Percentiles rank a stretch among this genome's conserved stretches.
These are phyloP conservation scores for Metschnikowia drakensbergensis DNA, from an alignment of 805 yeast species.

Conservation along the genomic window DNA sequence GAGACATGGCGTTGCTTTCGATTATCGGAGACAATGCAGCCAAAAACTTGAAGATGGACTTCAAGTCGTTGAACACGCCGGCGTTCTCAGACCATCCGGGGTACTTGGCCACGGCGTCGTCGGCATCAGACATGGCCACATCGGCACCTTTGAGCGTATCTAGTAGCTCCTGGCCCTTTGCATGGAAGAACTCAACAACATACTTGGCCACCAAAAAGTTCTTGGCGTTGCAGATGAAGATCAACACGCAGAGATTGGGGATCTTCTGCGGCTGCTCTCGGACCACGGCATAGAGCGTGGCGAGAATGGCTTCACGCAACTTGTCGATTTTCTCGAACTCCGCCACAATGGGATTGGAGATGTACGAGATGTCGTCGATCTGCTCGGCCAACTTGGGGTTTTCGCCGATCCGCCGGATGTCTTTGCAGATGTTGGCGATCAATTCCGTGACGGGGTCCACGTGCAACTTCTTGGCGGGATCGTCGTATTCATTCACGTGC, in stretches of 20 bases:
- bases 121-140: slow-evolving; percentile 13
- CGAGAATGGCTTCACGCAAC: slow-evolving; percentile 55
- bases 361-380: slow-evolving; percentile 55
- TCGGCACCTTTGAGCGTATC: slow-evolving; percentile 23
- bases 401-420: slow-evolving; percentile 43
- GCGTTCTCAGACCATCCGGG: slow-evolving; percentile 27
- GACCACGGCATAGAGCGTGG: slow-evolving; percentile 63
- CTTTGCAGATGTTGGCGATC: slow-evolving; percentile 42
- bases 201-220: slow-evolving; percentile 64
- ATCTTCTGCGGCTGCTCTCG: slow-evolving; percentile 91
- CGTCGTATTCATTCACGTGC: slow-evolving; percentile 14
- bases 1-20: slow-evolving; percentile 37
- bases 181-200: slow-evolving; percentile 65
- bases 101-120: neutral
- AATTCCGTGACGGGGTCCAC: slow-evolving; percentile 40
- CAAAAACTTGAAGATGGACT: slow-evolving; percentile 66
- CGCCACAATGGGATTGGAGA: slow-evolving; percentile 61
- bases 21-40: slow-evolving; percentile 64
- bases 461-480: slow-evolving; percentile 33
- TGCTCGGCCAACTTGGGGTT: slow-evolving; percentile 37
- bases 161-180: slow-evolving; percentile 55
- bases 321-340: slow-evolving; percentile 62
- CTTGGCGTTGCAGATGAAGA: slow-evolving; percentile 61
- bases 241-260: slow-evolving; percentile 62
- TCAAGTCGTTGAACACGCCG: slow-evolving; percentile 68